A percentile compares a stretch with the other conserved stretches of the same genome.
phyloP scores from a whole-genome alignment of 495 filamentous ascomycete genomes.

The Penicillium samsonianum region DNA sequence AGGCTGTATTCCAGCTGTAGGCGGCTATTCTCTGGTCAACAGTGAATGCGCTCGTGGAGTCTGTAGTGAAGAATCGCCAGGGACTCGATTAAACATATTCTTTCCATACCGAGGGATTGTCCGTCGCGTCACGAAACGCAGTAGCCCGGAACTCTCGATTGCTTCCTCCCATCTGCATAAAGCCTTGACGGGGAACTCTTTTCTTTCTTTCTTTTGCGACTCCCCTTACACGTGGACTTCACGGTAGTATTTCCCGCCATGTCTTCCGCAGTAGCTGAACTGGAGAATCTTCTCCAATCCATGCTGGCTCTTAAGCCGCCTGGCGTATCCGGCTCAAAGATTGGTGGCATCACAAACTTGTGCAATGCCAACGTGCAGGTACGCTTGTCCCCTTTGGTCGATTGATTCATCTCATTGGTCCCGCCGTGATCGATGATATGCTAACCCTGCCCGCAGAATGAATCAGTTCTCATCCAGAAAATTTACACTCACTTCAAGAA shows the following conservation, averaged over 20 bases:
- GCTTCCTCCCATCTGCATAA: constrained; percentile 6
- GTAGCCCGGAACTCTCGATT: constrained; percentile 6
- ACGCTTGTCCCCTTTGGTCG: constrained; percentile 40
- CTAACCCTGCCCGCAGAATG: constrained; percentile 68
- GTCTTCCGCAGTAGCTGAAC: constrained; percentile 82
- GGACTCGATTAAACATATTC: constrained; percentile 30
- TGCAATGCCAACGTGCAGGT: constrained; percentile 94
- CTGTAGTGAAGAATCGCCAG: constrained; percentile 45
- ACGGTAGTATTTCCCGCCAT: constrained; percentile 45
- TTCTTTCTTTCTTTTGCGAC: constrained; percentile 11
- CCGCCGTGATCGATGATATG: constrained; percentile 3
- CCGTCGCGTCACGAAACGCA: constrained; percentile 8
- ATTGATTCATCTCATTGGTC: constrained; percentile 6
- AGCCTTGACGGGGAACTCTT: neutral
- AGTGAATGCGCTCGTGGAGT: constrained; percentile 41
- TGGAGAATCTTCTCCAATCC: constrained; percentile 86
- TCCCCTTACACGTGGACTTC: constrained; percentile 13
- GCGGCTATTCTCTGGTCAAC: constrained; percentile 38
- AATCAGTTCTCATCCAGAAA: constrained; percentile 93
- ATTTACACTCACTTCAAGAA: constrained; percentile 97
- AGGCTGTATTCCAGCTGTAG: constrained; percentile 52
- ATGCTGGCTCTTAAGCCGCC: constrained; percentile 91
- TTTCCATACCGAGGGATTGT: neutral
- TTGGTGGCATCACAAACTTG: constrained; percentile 77
- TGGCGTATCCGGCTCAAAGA: constrained; percentile 89